Evolutionary conservation across 495 filamentous ascomycete species (phyloP).

Genomic region (Podospora comata): DNA sequence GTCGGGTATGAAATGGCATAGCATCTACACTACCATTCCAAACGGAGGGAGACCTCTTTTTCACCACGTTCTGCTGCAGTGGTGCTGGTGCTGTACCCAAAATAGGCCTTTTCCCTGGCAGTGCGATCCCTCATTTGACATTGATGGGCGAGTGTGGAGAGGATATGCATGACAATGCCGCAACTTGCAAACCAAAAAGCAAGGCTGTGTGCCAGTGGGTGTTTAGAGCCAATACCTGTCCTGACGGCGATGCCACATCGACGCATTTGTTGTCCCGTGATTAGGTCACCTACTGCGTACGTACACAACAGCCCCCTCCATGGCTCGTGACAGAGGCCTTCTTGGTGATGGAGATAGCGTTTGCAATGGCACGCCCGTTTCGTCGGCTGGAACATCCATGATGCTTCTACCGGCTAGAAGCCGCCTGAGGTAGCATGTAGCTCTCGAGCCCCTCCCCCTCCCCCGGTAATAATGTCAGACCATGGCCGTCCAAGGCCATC

Average conservation of each 20-base stretch:
- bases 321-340: not conserved
- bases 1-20: constrained; percentile 12
- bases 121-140: constrained; percentile 7
- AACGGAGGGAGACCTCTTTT: constrained; percentile 4
- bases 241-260: constrained; percentile 20
- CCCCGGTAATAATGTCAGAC: constrained; percentile 20
- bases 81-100: constrained; percentile 10
- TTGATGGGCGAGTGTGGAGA: constrained; percentile 7
- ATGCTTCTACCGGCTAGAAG: constrained; percentile 8
- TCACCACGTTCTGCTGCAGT: constrained; percentile 7
- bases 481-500: constrained; percentile 10
- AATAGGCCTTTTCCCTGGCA: constrained; percentile 19
- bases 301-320: not conserved
- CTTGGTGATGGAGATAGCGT: constrained; percentile 6
- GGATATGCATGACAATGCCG: constrained; percentile 22
- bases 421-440: constrained; percentile 5
- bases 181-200: constrained; percentile 17
- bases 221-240: constrained; percentile 21
- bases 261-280: constrained; percentile 19
- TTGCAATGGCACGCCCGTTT: not conserved
- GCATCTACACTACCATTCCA: not conserved
- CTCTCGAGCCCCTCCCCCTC: constrained; percentile 23
- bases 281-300: not conserved
- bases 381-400: not conserved
- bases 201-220: constrained; percentile 21